Conservation (phyloP, 441 rosid species). For the Adansonia rubrostipa region DNA sequence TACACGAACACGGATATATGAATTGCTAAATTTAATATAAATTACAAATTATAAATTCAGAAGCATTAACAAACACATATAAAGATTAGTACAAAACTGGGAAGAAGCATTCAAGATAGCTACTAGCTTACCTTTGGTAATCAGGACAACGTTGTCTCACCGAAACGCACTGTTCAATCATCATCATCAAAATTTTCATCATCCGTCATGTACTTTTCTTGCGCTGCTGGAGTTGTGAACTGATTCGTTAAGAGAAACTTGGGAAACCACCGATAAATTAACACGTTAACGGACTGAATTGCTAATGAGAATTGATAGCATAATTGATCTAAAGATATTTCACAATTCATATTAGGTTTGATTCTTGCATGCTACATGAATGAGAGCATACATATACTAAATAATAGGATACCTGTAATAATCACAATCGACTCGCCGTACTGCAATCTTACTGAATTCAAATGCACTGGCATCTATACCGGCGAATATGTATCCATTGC, state of each 20-base stretch:
- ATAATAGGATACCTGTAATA: slow-evolving; percentile 82
- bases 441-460: slow-evolving; percentile 90
- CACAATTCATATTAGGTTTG: neutral
- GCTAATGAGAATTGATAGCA: neutral
- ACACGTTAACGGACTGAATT: neutral
- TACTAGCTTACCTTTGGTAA: neutral
- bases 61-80: too few relatives aligned
- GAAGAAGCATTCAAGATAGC: neutral
- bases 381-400: neutral
- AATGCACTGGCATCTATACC: slow-evolving; percentile 76
- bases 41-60: too few relatives aligned
- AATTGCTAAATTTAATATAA: too few relatives aligned
- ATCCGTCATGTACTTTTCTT: slow-evolving; percentile 86
- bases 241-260: slow-evolving; percentile 57
- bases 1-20: too few relatives aligned
- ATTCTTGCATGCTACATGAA: neutral
- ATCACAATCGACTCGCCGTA: slow-evolving; percentile 78
- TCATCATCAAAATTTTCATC: slow-evolving; percentile 42
- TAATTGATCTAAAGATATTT: neutral
- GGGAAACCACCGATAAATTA: neutral
- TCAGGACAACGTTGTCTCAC: neutral
- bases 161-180: slow-evolving; percentile 20
- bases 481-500: slow-evolving; percentile 82
- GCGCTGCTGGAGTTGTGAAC: slow-evolving; percentile 78
- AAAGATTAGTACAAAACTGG: too few relatives aligned